Base-by-base conservation (phyloP, 169 alveolate genomes). In the Cryptosporidium sp. region DNA sequence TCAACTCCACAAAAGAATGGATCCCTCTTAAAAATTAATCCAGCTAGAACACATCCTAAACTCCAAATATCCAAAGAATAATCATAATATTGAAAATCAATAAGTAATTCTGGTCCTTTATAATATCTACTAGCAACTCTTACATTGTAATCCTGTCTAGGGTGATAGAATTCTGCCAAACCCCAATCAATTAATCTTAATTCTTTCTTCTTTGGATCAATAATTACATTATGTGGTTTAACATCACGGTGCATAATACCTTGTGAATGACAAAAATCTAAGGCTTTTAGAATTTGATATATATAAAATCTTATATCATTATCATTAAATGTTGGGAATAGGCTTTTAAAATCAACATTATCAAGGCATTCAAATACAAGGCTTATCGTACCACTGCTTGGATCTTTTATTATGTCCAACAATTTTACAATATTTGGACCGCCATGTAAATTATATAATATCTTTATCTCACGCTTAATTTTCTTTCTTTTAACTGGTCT, bases 31-130 rank as follows among this genome's bases (percentile, higher is more conserved):
- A 96, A 93, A 35, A 94, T 93, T 92, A 96, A 94, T 9, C 98
- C 99, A 7, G 99, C 99, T 37, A 98, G 91, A 97, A 97, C 98
- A 85, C 99, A 97, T 39, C 99, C 99, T 37, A 98, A 91, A 71
- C 99, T 97, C 99, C 99, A 98, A 50, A 98, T 97, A 94, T 98
- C 99, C 52, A 98, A 94, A 52, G 99, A 96, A 86, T 98, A 98
- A 93, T 98, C 99, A 93, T 98, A 98, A 69, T 93, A 92, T 85
- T 95, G 96, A 86, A 97, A 93, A 86, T 98, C 99, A 35, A 98
- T 99, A 26, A 98, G 93, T 23, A 98, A 94, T 94, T 98, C 99
- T 8, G 99, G 99, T 21, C 99, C 99, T 95, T 98, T 98, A 93
- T 96, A 98, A 93, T 98, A 98, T 55, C 99, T 94, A 71, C 96